Conservation (phyloP, 768 basidiomycete genomes). For the Russula foetens region DNA sequence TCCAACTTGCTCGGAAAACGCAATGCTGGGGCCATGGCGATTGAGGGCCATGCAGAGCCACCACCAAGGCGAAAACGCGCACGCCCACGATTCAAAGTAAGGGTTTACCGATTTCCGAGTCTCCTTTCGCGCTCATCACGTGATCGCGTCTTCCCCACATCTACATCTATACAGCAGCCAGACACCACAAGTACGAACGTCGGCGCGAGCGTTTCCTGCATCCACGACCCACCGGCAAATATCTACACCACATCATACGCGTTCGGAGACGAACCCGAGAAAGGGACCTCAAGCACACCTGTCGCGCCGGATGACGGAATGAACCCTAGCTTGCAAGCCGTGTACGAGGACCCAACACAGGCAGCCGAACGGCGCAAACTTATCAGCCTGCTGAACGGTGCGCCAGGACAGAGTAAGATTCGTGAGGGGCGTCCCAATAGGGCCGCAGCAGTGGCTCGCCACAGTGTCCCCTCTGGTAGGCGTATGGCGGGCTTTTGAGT, state of each 20-base stretch:
- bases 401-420: conserved; percentile 11
- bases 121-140: not conserved
- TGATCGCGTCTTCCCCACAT: not conserved
- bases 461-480: not conserved
- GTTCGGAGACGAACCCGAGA: conserved; percentile 15
- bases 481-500: conserved; percentile 13
- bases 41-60: conserved; percentile 13
- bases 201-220: not conserved
- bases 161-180: conserved; percentile 27
- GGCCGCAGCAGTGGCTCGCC: not conserved
- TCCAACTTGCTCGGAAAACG: conserved; percentile 65
- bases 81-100: conserved; percentile 33
- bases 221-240: not conserved
- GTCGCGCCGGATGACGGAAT: not conserved
- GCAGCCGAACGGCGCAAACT: conserved; percentile 17
- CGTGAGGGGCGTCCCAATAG: not conserved
- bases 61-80: conserved; percentile 29
- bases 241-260: conserved; percentile 8
- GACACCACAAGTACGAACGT: conserved; percentile 21
- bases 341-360: conserved; percentile 20
- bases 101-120: not conserved
- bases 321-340: conserved; percentile 14
- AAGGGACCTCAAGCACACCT: not conserved
- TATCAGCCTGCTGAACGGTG: conserved; percentile 16
- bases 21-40: conserved; percentile 28